A percentile compares a stretch with the other conserved stretches of the same genome.
Conservation (phyloP, 1,284 basidiomycete species). For the Megacollybia platyphylla region DNA sequence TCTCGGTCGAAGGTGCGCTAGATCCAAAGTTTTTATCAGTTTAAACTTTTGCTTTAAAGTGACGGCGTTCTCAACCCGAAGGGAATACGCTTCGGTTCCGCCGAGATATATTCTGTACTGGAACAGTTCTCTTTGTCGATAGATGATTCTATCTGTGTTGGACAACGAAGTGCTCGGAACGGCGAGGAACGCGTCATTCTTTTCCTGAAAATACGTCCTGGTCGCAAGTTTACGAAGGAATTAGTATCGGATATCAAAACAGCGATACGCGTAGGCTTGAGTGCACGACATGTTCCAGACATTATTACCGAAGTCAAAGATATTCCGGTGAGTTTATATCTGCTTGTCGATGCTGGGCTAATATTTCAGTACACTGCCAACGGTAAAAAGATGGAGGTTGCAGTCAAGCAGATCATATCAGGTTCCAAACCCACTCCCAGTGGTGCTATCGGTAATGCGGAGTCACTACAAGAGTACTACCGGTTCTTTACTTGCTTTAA, state of each 20-base stretch:
- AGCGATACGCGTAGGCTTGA: conserved; percentile 55
- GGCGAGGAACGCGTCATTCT: conserved; percentile 78
- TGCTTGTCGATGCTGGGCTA: background rate
- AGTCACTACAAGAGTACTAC: conserved; percentile 39
- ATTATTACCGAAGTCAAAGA: conserved; percentile 48
- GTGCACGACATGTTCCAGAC: conserved; percentile 63
- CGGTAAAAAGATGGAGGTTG: conserved; percentile 65
- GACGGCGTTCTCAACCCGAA: conserved; percentile 73
- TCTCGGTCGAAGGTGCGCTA: conserved; percentile 42
- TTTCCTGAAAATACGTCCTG: conserved; percentile 67
- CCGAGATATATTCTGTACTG: conserved; percentile 76
- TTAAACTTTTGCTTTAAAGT: conserved; percentile 16
- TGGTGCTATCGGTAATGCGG: conserved; percentile 62
- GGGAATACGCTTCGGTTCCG: conserved; percentile 81
- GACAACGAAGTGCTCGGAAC: conserved; percentile 62
- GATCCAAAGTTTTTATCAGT: background rate
- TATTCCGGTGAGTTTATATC: conserved; percentile 41
- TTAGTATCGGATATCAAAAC: conserved; percentile 40
- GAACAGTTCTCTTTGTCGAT: conserved; percentile 46
- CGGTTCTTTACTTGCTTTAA: too few species aligned
- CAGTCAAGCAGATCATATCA: conserved; percentile 62
- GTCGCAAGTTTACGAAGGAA: conserved; percentile 30
- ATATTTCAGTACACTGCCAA: conserved; percentile 50
- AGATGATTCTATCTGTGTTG: conserved; percentile 72
- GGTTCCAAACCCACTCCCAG: conserved; percentile 36